phyloP scores from a whole-genome alignment of 2,329 filamentous ascomycete genomes.

The Scedosporium aurantiacum region DNA sequence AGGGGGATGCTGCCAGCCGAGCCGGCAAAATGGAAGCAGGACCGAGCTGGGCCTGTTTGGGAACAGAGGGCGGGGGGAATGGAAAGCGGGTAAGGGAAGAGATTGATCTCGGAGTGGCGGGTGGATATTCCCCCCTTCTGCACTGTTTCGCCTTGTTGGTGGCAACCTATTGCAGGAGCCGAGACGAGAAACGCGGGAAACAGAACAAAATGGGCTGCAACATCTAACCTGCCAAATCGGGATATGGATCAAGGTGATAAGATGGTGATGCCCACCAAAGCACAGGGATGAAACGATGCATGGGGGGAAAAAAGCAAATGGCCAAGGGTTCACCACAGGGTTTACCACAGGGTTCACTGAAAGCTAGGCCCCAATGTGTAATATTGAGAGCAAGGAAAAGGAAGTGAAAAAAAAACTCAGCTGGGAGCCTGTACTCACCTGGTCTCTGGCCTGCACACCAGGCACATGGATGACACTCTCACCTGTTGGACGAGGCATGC shows the following conservation, averaged over 20 bases:
- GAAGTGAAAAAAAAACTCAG: background rate
- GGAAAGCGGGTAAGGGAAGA: background rate
- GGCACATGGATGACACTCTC: slow-evolving; percentile 26
- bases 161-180: background rate
- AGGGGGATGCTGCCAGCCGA: background rate
- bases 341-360: background rate
- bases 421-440: slow-evolving; percentile 32
- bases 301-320: background rate
- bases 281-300: background rate
- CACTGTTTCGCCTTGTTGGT: background rate
- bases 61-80: background rate
- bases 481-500: slow-evolving; percentile 53
- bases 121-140: background rate
- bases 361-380: background rate
- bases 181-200: background rate
- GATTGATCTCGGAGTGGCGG: background rate
- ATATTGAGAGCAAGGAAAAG: background rate
- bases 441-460: slow-evolving; percentile 19
- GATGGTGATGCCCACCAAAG: background rate
- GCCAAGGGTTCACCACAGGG: too few relatives aligned
- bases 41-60: background rate
- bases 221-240: background rate
- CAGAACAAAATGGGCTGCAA: background rate
- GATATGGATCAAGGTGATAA: background rate
- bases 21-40: background rate